Evolutionary conservation across 768 basidiomycete species (phyloP).

Genomic region (Melanogaster broomeanus): DNA sequence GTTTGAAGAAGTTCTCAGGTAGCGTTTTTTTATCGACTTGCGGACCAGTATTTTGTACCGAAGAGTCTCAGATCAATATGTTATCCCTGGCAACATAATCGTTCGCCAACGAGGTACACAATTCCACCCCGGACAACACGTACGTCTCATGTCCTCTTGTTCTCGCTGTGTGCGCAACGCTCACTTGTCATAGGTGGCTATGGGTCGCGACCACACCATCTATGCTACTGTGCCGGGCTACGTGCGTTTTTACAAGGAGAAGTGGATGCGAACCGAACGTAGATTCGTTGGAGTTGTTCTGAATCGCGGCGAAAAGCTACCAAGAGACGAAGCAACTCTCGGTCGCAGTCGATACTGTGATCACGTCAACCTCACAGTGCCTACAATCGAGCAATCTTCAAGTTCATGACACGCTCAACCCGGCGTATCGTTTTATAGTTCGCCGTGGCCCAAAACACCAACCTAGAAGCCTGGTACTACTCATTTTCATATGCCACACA

Average conservation of each 20-base stretch:
- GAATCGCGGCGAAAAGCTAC: constrained; percentile 80
- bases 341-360: constrained; percentile 90
- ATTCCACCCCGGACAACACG: constrained; percentile 94
- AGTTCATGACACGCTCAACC: constrained; percentile 2
- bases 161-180: not conserved
- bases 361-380: constrained; percentile 61
- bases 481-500: not conserved
- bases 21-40: constrained; percentile 18
- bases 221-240: constrained; percentile 89
- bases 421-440: not conserved
- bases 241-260: constrained; percentile 91
- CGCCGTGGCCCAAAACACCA: not conserved
- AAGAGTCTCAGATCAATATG: constrained; percentile 70
- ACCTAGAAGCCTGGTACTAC: not conserved
- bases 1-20: constrained; percentile 97
- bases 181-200: constrained; percentile 62
- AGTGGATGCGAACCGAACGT: constrained; percentile 70
- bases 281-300: constrained; percentile 85
- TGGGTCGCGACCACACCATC: constrained; percentile 94
- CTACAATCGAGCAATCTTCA: constrained; percentile 17
- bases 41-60: constrained; percentile 7
- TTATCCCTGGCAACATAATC: constrained; percentile 94
- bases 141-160: constrained; percentile 39
- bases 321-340: constrained; percentile 67
- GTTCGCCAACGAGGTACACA: constrained; percentile 91